These are phyloP conservation scores for Penicillium sp. DNA, from an alignment of 2,329 filamentous ascomycete genomes.

Conservation along the genomic window DNA sequence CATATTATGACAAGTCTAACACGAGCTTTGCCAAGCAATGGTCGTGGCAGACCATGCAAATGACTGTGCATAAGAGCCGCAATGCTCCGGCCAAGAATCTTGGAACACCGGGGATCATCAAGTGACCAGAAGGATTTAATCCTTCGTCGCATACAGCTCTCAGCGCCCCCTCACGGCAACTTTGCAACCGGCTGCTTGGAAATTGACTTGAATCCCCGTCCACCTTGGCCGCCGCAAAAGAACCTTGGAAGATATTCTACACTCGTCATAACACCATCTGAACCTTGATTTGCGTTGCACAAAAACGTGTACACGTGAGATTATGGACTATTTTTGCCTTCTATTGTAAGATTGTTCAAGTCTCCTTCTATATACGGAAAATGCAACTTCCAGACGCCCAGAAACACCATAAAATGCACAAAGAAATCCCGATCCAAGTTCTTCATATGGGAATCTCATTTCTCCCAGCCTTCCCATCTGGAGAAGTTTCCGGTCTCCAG, in stretches of 20 bases:
- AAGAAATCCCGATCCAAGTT: background rate
- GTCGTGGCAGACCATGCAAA: too few relatives aligned
- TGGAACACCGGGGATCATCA: too few relatives aligned
- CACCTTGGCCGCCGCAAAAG: too few relatives aligned
- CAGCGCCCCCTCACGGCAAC: too few relatives aligned
- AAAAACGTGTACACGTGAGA: background rate
- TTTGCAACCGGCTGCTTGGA: too few relatives aligned
- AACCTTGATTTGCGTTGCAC: background rate
- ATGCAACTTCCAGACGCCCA: background rate
- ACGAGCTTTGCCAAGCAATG: too few relatives aligned
- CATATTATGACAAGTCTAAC: too few relatives aligned
- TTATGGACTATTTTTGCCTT: background rate
- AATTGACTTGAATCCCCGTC: too few relatives aligned
- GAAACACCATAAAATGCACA: background rate
- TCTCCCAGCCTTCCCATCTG: constrained; percentile 29
- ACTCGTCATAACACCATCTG: background rate
- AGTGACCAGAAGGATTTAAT: too few relatives aligned
- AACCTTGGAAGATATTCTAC: background rate
- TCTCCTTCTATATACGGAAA: background rate
- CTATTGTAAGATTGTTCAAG: background rate
- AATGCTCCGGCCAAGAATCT: too few relatives aligned
- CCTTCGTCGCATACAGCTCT: too few relatives aligned
- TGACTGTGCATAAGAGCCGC: too few relatives aligned
- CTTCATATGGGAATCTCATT: background rate
- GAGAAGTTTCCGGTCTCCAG: constrained; percentile 44